A percentile compares a stretch with the other conserved stretches of the same genome.
Conservation (phyloP, 805 yeast species). For the Lipomyces orientalis region DNA sequence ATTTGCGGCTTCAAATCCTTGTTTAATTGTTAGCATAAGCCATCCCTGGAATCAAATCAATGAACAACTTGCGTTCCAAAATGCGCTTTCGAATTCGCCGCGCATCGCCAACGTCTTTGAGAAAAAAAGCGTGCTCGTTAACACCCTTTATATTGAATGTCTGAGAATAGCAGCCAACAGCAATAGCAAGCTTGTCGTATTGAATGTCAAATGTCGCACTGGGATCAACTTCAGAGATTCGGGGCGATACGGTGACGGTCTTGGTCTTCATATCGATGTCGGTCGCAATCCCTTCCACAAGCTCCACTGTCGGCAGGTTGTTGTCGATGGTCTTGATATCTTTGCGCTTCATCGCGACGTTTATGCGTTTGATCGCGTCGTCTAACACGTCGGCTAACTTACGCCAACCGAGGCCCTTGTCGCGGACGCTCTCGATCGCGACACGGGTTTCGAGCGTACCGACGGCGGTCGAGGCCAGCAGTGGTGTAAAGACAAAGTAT, state of each 20-base stretch:
- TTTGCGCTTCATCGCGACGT: not conserved
- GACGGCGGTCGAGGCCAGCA: conserved; percentile 72
- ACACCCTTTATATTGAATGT: conserved; percentile 73
- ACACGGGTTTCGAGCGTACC: conserved; percentile 71
- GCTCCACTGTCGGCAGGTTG: conserved; percentile 21
- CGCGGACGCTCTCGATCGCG: conserved; percentile 65
- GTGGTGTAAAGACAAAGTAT: conserved; percentile 71
- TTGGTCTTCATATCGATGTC: conserved; percentile 19
- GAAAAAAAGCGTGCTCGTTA: conserved; percentile 57
- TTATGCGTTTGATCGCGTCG: not conserved
- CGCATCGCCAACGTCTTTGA: conserved; percentile 72
- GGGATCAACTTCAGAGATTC: conserved; percentile 22
- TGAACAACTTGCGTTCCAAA: conserved; percentile 44
- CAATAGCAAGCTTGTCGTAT: conserved; percentile 69
- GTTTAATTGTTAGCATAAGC: not conserved
- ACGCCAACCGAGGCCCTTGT: conserved; percentile 58
- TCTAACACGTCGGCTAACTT: conserved; percentile 15
- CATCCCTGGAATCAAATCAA: not conserved
- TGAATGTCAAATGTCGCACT: conserved; percentile 58
- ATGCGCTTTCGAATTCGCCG: conserved; percentile 60
- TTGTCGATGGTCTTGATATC: not conserved
- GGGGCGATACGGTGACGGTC: conserved; percentile 18
- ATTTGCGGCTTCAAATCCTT: conserved; percentile 64
- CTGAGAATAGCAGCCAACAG: conserved; percentile 70
- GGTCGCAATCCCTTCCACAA: conserved; percentile 29